A percentile compares a stretch with the other conserved stretches of the same genome.
phyloP scores from a whole-genome alignment of 129 eudicot species.

The Centaurea solstitialis region DNA sequence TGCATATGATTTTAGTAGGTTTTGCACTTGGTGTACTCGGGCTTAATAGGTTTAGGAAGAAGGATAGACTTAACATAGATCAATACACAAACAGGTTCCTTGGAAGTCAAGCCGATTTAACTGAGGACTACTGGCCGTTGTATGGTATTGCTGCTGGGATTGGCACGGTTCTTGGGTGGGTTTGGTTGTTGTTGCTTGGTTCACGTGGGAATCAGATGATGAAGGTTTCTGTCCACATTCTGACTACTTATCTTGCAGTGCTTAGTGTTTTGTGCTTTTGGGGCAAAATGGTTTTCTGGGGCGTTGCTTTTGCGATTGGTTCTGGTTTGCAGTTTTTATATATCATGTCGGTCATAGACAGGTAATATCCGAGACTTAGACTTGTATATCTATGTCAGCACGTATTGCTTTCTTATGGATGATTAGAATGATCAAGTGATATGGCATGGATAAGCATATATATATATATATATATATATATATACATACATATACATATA shows the following conservation, averaged over 20 bases:
- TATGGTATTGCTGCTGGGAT: conserved; percentile 86
- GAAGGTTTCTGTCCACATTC: conserved; percentile 82
- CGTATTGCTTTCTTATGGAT: background rate
- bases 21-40: conserved; percentile 53
- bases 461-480: too few species aligned
- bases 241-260: conserved; percentile 94
- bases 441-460: background rate
- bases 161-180: conserved; percentile 75
- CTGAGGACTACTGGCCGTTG: conserved; percentile 92
- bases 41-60: conserved; percentile 68
- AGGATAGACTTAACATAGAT: conserved; percentile 87
- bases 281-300: conserved; percentile 77
- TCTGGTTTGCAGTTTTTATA: conserved; percentile 90
- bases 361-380: conserved; percentile 43
- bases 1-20: conserved; percentile 47
- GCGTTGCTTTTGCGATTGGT: conserved; percentile 84
- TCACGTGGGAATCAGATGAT: conserved; percentile 77
- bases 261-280: conserved; percentile 89
- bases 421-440: too few species aligned
- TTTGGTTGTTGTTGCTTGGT: conserved; percentile 84
- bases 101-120: conserved; percentile 70
- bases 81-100: conserved; percentile 52
- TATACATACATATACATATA: too few species aligned
- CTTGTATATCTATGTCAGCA: background rate
- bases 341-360: conserved; percentile 87